These are phyloP conservation scores for Tuber umbilicatum DNA, from an alignment of 495 filamentous ascomycete species.

Conservation along the genomic window DNA sequence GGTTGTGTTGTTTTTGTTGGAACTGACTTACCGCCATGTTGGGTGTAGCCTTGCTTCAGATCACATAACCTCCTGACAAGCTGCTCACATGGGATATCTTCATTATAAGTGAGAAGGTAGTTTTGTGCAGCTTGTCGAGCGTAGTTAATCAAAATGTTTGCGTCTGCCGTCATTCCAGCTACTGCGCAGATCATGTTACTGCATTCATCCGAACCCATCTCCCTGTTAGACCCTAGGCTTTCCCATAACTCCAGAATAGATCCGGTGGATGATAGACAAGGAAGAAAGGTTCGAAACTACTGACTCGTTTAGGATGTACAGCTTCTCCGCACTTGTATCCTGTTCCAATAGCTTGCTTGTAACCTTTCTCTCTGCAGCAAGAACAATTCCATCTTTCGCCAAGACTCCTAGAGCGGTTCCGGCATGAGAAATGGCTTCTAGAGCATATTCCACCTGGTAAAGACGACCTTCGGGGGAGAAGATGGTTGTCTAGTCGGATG, in stretches of 20 bases:
- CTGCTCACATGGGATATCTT: conserved; percentile 99
- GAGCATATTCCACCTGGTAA: conserved; percentile 98
- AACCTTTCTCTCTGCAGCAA: conserved; percentile 98
- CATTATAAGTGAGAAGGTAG: conserved; percentile 98
- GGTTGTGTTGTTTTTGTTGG: conserved; percentile 12
- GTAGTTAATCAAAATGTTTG: conserved; percentile 99
- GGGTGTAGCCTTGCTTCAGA: conserved; percentile 98
- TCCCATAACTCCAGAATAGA: background rate
- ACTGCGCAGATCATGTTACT: conserved; percentile 99
- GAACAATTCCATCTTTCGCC: conserved; percentile 94
- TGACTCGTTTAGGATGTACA: conserved; percentile 98
- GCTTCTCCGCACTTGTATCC: conserved; percentile 98
- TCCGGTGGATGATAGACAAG: background rate
- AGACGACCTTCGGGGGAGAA: conserved; percentile 98
- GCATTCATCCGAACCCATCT: conserved; percentile 7
- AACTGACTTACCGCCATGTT: conserved; percentile 62
- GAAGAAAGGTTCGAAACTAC: conserved; percentile 31
- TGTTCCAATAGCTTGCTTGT: conserved; percentile 98
- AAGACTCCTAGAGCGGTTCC: conserved; percentile 94
- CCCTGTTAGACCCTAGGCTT: background rate
- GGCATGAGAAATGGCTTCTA: conserved; percentile 97
- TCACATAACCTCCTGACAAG: conserved; percentile 95
- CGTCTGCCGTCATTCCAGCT: conserved; percentile 97
- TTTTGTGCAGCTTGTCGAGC: conserved; percentile 92
- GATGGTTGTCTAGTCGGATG: conserved; percentile 76